phyloP scores from a whole-genome alignment of 768 basidiomycete genomes.

The Leccinum truebloodii region DNA sequence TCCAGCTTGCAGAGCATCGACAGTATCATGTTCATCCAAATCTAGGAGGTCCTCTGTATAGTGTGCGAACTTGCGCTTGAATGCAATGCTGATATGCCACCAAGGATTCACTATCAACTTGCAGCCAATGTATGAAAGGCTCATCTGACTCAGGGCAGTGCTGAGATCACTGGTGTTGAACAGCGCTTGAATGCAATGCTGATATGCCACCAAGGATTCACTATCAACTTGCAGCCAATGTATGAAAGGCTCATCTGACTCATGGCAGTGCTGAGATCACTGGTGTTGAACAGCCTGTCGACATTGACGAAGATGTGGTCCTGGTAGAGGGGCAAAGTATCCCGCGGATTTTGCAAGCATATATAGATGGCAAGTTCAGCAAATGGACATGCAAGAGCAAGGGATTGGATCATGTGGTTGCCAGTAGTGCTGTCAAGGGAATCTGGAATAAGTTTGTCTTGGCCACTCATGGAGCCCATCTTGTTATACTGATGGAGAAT shows the following conservation, averaged over 20 bases:
- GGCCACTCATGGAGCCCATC: background rate
- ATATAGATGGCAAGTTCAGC: background rate
- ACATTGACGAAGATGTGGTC: background rate
- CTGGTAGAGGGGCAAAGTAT: background rate
- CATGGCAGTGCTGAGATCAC: background rate
- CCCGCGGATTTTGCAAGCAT: background rate
- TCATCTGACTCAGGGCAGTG: background rate
- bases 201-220: background rate
- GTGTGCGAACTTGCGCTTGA: background rate
- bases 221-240: background rate
- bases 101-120: background rate
- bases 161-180: background rate
- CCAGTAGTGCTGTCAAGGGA: background rate
- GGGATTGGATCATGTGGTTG: background rate
- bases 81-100: background rate
- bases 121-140: background rate
- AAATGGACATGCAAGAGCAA: background rate
- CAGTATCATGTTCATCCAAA: background rate
- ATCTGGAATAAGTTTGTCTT: background rate
- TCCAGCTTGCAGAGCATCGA: background rate
- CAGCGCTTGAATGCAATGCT: background rate
- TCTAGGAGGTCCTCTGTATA: no score
- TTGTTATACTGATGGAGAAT: background rate
- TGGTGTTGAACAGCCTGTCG: background rate
- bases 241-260: rapidly evolving